A percentile compares a stretch with the other conserved stretches of the same genome.
phyloP scores from a whole-genome alignment of 352 stramenopile genomes.

The Phytopythium helicoides region DNA sequence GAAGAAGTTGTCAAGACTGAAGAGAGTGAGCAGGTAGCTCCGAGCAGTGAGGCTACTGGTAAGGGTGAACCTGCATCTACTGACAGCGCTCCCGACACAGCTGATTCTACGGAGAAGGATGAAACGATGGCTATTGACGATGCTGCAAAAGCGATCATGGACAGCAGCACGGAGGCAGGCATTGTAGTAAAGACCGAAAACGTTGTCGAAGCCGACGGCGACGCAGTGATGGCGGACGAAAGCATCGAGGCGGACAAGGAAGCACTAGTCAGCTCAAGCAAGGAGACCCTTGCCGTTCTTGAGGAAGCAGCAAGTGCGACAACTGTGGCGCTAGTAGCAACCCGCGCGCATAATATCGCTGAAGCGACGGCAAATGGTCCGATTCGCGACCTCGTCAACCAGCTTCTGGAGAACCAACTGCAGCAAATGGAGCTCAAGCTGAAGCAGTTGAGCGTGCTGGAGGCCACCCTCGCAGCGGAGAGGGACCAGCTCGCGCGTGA shows the following conservation, averaged over 20 bases:
- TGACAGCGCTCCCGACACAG: too few relatives aligned
- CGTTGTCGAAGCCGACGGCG: conserved; percentile 22
- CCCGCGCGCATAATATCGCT: conserved; percentile 45
- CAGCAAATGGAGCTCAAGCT: conserved; percentile 81
- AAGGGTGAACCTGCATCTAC: too few relatives aligned
- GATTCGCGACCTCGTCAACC: conserved; percentile 47
- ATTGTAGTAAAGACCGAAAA: conserved; percentile 41
- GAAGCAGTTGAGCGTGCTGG: conserved; percentile 58
- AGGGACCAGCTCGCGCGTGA: conserved; percentile 59
- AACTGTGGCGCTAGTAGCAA: conserved; percentile 53
- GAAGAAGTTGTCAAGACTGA: neutral
- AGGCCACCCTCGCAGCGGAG: conserved; percentile 50
- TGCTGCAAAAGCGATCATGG: conserved; percentile 35
- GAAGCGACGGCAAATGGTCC: conserved; percentile 36
- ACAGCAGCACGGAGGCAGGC: conserved; percentile 35
- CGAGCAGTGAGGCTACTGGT: too few relatives aligned
- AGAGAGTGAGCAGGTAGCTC: too few relatives aligned
- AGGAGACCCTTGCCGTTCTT: conserved; percentile 56
- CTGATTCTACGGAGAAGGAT: too few relatives aligned
- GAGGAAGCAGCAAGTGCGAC: conserved; percentile 65
- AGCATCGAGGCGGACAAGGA: conserved; percentile 7
- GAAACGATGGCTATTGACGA: conserved; percentile 5
- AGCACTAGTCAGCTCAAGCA: conserved; percentile 18
- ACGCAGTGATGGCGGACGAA: conserved; percentile 37
- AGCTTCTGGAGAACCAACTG: conserved; percentile 69